These are phyloP conservation scores for Ustilago hordei DNA, from an alignment of 1,284 basidiomycete genomes.

Conservation along the genomic window DNA sequence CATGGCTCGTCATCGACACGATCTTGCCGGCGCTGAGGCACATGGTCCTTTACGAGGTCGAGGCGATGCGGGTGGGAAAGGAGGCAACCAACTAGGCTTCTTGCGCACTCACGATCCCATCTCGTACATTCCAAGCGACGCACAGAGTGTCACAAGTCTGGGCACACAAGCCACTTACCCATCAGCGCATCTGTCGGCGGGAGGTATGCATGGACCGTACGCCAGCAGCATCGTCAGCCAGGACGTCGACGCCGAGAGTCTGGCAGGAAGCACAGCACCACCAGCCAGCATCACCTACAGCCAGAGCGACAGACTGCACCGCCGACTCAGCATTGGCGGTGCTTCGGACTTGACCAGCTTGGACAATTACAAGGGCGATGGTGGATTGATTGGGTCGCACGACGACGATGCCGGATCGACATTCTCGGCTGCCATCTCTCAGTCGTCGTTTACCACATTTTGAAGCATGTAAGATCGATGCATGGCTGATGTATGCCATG, in stretches of 20 bases:
- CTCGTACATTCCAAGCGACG: slow-evolving; percentile 91
- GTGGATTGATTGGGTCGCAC: slow-evolving; percentile 46
- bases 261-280: slow-evolving; percentile 37
- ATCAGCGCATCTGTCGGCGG: slow-evolving; percentile 45
- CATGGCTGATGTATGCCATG: too few species aligned
- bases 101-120: slow-evolving; percentile 94
- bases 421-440: slow-evolving; percentile 62
- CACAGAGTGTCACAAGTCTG: slow-evolving; percentile 59
- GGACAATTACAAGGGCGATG: slow-evolving; percentile 59
- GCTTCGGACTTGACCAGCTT: slow-evolving; percentile 55
- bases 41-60: slow-evolving; percentile 17
- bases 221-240: slow-evolving; percentile 62
- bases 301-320: slow-evolving; percentile 59
- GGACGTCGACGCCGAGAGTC: slow-evolving; percentile 51
- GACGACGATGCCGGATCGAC: slow-evolving; percentile 58
- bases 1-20: slow-evolving; percentile 60
- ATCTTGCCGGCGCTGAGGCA: slow-evolving; percentile 28
- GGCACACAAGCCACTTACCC: slow-evolving; percentile 63
- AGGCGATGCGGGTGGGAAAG: slow-evolving; percentile 15
- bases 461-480: slow-evolving; percentile 6
- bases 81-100: slow-evolving; percentile 82
- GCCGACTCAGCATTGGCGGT: slow-evolving; percentile 51
- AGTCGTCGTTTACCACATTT: slow-evolving; percentile 65
- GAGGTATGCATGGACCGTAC: slow-evolving; percentile 44
- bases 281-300: slow-evolving; percentile 59